phyloP scores from a whole-genome alignment of 176 grass and related monocot genomes.

The Aechmea fasciata region DNA sequence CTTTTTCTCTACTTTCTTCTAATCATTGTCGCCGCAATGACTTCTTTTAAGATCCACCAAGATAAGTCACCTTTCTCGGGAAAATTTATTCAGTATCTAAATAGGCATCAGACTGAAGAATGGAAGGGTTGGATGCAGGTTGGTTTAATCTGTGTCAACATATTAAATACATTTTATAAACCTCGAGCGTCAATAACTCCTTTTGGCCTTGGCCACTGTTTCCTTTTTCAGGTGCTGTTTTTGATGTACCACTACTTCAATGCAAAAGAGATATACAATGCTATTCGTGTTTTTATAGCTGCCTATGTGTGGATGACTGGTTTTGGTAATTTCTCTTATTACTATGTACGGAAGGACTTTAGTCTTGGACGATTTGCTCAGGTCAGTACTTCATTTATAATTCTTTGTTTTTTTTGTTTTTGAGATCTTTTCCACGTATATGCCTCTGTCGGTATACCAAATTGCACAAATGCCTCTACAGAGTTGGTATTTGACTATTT shows the following conservation, averaged over 20 bases:
- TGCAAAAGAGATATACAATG: constrained; percentile 99
- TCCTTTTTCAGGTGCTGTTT: constrained; percentile 81
- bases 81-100: constrained; percentile 76
- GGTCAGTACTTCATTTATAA: constrained; percentile 18
- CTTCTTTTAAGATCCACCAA: constrained; percentile 92
- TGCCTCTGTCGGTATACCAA: no score
- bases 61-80: constrained; percentile 81
- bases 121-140: constrained; percentile 99
- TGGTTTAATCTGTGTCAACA: background rate
- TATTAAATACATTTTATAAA: no score
- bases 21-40: constrained; percentile 83
- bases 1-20: constrained; percentile 99
- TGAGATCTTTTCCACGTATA: no score
- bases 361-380: constrained; percentile 90
- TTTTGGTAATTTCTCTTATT: constrained; percentile 99
- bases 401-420: no score
- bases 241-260: constrained; percentile 99
- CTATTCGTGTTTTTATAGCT: constrained; percentile 95
- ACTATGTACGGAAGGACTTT: constrained; percentile 97
- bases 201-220: constrained; percentile 11
- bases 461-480: no score
- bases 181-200: no score
- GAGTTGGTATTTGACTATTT: no score
- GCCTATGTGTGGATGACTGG: constrained; percentile 99
- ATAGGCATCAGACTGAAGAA: constrained; percentile 99